Percentiles rank a stretch among this genome's conserved stretches.
Evolutionary conservation across 345 rosid species (phyloP).

Genomic region (Aethionema arabicum): DNA sequence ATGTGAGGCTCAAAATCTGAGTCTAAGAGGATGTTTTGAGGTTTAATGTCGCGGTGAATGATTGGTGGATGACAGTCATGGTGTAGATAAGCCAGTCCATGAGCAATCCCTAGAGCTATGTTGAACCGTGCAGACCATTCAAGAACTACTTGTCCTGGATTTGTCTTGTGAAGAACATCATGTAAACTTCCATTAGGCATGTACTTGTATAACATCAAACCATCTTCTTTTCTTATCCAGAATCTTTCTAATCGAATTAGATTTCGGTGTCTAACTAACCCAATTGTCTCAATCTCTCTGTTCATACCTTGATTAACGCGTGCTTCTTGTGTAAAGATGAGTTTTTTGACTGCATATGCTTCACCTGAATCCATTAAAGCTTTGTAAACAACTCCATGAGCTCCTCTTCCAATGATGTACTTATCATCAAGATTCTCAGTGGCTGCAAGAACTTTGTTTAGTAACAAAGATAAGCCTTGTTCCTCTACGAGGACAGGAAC

Average conservation of each 20-base stretch:
- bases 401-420: conserved; percentile 56
- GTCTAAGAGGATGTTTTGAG: conserved; percentile 76
- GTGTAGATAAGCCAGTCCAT: conserved; percentile 82
- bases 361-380: conserved; percentile 48
- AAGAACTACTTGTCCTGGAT: conserved; percentile 35
- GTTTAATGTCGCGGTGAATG: conserved; percentile 81
- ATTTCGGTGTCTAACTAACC: conserved; percentile 68
- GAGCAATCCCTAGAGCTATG: conserved; percentile 69
- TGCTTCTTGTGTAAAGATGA: conserved; percentile 41
- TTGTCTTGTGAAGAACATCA: conserved; percentile 50
- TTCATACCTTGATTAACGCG: conserved; percentile 52
- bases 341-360: conserved; percentile 65
- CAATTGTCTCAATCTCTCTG: conserved; percentile 67
- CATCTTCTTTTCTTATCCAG: conserved; percentile 68
- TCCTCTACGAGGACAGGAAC: conserved; percentile 39
- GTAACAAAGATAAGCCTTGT: conserved; percentile 52
- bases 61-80: conserved; percentile 69
- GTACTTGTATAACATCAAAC: conserved; percentile 61
- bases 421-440: conserved; percentile 40
- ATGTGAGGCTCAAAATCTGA: conserved; percentile 76
- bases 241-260: conserved; percentile 65
- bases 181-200: conserved; percentile 78
- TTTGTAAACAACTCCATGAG: conserved; percentile 77
- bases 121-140: conserved; percentile 64
- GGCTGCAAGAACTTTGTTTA: conserved; percentile 58